Evolutionary conservation across 768 basidiomycete species (phyloP), one percentile per base, ranked within the genome.

Genomic region (Mycena indigotica): DNA sequence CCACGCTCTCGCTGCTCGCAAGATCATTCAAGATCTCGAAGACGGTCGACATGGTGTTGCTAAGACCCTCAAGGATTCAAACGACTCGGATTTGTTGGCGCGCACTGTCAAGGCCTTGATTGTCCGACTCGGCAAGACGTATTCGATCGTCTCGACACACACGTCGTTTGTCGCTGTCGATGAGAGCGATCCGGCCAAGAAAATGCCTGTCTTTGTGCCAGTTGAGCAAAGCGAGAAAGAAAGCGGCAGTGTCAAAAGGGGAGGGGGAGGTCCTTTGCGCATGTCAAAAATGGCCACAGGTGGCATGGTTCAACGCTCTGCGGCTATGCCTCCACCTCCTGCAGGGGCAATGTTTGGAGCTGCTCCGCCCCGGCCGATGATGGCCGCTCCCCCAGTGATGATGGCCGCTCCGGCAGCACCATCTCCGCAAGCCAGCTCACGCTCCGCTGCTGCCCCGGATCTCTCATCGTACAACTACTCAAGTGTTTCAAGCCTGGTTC

Each of bases 101-200:
- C 50, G 57, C 35, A 56, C 53, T 8, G 53, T 61, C 40, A 53
- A 51, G 30, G 63, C 60, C 10, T 24, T 45, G 23, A 58, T 64
- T 48, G 57, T 58, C 16, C 59, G 63, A 5, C 57, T 64, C 5
- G 63, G 54, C 5, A 64, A 53, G 28, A n/a, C 39, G 5, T 64
- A 56, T 29, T 61, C 54, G 15, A 56, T 64, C 26, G 53, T 56
- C 2, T 64, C 63, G 15, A 35, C 52, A 15, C 49, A 45, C 5
- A 62, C 60, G 3, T 62, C 60, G 17, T 62, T 62, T 38, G 53
- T 64, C 13, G 63, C 63, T 15, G 63, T 64, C 28, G 60, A 64
- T 35, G 60, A 58, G 28, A 39, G 45, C 17, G 4, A 25, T 17
- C 21, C 6, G 50, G 15, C 52, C 50, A 28, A 16, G 28, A 3